Conservation (phyloP, 2,329 filamentous ascomycete species). For the Hypoxylon sp. region DNA sequence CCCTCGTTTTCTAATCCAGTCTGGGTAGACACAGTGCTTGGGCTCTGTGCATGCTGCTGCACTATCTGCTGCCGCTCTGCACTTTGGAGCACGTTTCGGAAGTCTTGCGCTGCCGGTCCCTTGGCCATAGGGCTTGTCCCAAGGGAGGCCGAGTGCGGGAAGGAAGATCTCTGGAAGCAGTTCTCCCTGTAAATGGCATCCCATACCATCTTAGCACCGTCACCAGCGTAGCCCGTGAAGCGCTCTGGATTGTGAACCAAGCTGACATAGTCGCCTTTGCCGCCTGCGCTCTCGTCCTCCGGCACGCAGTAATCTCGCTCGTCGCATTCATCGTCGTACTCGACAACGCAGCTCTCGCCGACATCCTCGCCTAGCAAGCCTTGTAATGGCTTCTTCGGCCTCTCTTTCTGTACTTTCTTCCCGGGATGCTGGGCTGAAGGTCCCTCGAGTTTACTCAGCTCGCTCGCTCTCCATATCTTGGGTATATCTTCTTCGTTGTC, state of each 20-base stretch:
- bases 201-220: slow-evolving; percentile 90
- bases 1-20: slow-evolving; percentile 81
- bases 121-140: slow-evolving; percentile 54
- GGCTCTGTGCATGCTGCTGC: slow-evolving; percentile 63
- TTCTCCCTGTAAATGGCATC: slow-evolving; percentile 97
- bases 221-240: slow-evolving; percentile 92
- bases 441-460: slow-evolving; percentile 90
- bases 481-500: slow-evolving; percentile 97
- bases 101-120: slow-evolving; percentile 65
- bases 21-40: slow-evolving; percentile 66
- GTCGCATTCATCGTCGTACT: slow-evolving; percentile 97
- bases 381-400: slow-evolving; percentile 76
- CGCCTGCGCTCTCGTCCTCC: slow-evolving; percentile 86
- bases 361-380: slow-evolving; percentile 85
- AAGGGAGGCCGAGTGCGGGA: slow-evolving; percentile 65
- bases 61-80: slow-evolving; percentile 68
- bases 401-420: slow-evolving; percentile 73
- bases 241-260: slow-evolving; percentile 91
- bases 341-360: slow-evolving; percentile 94
- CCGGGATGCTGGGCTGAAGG: slow-evolving; percentile 90
- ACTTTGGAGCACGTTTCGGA: slow-evolving; percentile 67
- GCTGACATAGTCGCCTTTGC: slow-evolving; percentile 96
- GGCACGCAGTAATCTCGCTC: slow-evolving; percentile 96
- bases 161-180: slow-evolving; percentile 80
- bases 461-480: slow-evolving; percentile 86